Evolutionary conservation across 2,329 filamentous ascomycete genomes (phyloP).

Genomic region (Diaporthe sp.): DNA sequence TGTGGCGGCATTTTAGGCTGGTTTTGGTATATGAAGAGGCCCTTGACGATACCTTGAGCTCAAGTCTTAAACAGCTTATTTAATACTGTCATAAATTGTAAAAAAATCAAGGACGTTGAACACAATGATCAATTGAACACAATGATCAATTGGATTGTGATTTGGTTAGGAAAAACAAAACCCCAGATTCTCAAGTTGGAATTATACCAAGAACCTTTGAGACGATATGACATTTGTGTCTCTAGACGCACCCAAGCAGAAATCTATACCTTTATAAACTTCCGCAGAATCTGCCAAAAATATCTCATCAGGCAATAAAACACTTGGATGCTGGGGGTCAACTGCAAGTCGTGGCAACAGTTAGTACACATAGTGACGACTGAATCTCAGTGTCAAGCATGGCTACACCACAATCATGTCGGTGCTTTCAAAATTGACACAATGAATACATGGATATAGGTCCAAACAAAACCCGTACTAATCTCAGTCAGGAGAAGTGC

Average conservation of each 20-base stretch:
- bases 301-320: background rate
- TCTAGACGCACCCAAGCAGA: background rate
- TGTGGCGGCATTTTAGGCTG: background rate
- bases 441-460: background rate
- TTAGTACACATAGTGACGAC: background rate
- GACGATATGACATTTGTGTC: background rate
- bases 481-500: background rate
- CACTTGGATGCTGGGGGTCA: background rate
- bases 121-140: too few species aligned
- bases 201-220: too few species aligned
- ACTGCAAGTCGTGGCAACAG: background rate
- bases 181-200: background rate
- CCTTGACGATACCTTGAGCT: too few species aligned
- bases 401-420: background rate
- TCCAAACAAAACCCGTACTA: background rate
- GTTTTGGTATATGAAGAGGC: background rate
- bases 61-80: too few species aligned
- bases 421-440: background rate
- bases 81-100: too few species aligned
- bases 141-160: too few species aligned
- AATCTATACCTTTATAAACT: background rate
- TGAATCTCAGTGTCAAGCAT: background rate
- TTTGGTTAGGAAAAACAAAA: background rate
- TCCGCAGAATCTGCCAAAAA: background rate
- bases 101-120: too few species aligned